Percentiles rank a stretch among this genome's conserved stretches.
These are phyloP conservation scores for Trichosporon sp. DNA, from an alignment of 1,284 basidiomycete species.

Conservation along the genomic window DNA sequence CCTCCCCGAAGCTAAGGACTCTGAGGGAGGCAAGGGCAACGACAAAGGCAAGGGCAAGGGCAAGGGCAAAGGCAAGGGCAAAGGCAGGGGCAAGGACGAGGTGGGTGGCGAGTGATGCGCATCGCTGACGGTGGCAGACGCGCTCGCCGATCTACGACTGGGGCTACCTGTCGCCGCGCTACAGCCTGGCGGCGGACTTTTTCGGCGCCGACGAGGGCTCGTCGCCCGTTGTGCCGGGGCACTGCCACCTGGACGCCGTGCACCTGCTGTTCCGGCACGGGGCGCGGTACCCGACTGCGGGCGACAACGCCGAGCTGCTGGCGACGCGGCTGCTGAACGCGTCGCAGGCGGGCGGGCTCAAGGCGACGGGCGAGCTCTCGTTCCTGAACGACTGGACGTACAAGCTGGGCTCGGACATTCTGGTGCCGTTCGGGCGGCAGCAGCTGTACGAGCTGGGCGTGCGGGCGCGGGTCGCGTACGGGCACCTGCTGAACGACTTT, in stretches of 20 bases:
- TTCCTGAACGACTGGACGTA: conserved; percentile 53
- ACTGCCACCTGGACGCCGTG: conserved; percentile 65
- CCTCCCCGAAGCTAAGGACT: conserved; percentile 38
- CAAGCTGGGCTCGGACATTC: conserved; percentile 50
- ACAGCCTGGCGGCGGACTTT: conserved; percentile 60
- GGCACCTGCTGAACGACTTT: conserved; percentile 74
- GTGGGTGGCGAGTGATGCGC: not conserved
- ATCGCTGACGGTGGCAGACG: not conserved
- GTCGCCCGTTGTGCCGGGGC: conserved; percentile 62
- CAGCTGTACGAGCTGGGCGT: conserved; percentile 48
- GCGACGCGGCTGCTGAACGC: conserved; percentile 36
- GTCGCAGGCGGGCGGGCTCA: conserved; percentile 27
- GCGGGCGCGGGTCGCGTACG: conserved; percentile 59
- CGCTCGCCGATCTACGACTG: conserved; percentile 65
- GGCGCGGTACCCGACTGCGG: conserved; percentile 46
- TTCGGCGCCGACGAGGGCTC: conserved; percentile 66
- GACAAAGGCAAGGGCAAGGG: not conserved
- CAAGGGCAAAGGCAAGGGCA: not conserved
- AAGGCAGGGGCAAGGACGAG: not conserved
- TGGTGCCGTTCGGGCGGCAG: conserved; percentile 51
- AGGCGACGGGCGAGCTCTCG: conserved; percentile 41
- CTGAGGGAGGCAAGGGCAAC: conserved; percentile 18
- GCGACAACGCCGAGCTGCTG: conserved; percentile 33
- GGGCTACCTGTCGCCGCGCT: conserved; percentile 83
- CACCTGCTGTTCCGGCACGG: conserved; percentile 63